Evolutionary conservation across 2,329 filamentous ascomycete species (phyloP), one percentile per base, ranked within the genome.

Genomic region (Verticillium alfalfae): DNA sequence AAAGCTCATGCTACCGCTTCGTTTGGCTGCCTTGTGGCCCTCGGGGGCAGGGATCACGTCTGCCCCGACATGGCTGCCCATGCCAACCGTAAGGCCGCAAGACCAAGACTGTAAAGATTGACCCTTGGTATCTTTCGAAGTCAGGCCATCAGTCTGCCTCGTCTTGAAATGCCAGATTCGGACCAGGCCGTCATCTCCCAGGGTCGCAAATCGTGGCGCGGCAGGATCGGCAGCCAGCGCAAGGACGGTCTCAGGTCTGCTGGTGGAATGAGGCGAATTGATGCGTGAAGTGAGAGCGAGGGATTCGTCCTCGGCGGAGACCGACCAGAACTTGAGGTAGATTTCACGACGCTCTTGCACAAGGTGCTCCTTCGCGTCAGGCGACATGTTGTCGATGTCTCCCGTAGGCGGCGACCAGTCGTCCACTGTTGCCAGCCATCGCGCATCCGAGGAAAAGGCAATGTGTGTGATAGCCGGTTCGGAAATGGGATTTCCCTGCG

Each of bases 351-450:
- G 81, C 64, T 82, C 81, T 37, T 76, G 75, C 36, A 79, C 74
- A 61, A 85, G 81, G 59, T 77, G 81, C 66, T 75, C 78, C 64
- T 70, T 73, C 63, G 69, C 67, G 61, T 66, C 66, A 22, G 77
- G 75, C 34, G 67, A 63, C 1, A 76, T 67, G 55, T 70, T 82
- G 45, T 85, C 82, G 15, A 91, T 75, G 70, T 97, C 93, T 63
- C 84, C 79, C 13, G 79, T 76, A 10, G 91, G 86, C 1, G 93
- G 93, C 59, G 84, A 83, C 95, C 95, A 99, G 70, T 93, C 91
- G 71, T 99, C 95, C 1, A 96, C 85, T 1, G 92, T 97, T 5
- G 90, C 93, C 62, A 99, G 83, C 93, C 94, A 98, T 66, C 87
- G 83, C 18, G 94, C 94, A 70, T 98, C 89, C 58, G 84, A 79